phyloP scores from a whole-genome alignment of 345 rosid species.

The Turritis glabra region DNA sequence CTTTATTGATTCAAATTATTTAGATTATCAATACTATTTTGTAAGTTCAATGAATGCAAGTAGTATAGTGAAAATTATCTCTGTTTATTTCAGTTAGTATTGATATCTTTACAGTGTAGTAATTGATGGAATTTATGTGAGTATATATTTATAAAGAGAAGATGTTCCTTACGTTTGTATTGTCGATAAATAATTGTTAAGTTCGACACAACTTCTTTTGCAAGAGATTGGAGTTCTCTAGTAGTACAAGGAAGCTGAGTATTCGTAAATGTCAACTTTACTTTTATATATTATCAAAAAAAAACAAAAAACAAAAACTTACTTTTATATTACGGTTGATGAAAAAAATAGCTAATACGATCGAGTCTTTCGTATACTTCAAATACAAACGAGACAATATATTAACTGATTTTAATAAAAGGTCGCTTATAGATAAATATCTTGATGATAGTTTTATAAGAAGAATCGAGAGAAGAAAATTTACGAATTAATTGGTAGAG shows the following conservation, averaged over 20 bases:
- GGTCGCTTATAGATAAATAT: neutral
- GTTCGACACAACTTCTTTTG: neutral
- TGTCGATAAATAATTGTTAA: neutral
- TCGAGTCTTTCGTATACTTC: neutral
- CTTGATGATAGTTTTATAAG: neutral
- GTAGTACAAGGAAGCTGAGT: slow-evolving; percentile 26
- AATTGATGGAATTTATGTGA: neutral
- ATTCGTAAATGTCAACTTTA: slow-evolving; percentile 22
- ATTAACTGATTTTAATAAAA: neutral
- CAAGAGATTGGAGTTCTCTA: slow-evolving; percentile 24
- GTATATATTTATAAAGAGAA: neutral
- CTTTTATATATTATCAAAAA: neutral
- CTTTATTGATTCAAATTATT: no score
- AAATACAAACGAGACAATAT: neutral
- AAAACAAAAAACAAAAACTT: no score
- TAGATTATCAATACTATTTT: no score
- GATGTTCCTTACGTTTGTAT: slow-evolving; percentile 31
- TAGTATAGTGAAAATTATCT: no score
- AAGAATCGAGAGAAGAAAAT: neutral
- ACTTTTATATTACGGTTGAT: neutral
- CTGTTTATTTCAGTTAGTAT: neutral
- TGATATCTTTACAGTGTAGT: neutral
- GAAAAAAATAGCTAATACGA: neutral
- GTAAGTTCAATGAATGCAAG: neutral
- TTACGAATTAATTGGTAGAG: slow-evolving; percentile 1